These are phyloP conservation scores for Trichophyton benhamiae DNA, from an alignment of 2,329 filamentous ascomycete species.

Conservation along the genomic window DNA sequence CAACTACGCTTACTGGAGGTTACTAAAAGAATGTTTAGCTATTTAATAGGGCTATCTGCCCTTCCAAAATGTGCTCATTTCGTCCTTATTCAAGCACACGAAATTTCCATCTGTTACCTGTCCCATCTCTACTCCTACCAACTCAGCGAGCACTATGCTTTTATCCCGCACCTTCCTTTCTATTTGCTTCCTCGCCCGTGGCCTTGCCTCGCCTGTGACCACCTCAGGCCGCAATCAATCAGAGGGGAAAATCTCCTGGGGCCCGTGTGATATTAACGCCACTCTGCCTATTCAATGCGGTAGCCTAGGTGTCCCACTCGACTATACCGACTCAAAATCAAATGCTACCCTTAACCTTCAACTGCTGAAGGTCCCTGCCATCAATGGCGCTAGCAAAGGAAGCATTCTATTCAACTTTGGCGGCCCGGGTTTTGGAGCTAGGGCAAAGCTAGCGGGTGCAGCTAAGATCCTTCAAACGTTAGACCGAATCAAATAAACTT, in stretches of 20 bases:
- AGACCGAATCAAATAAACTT: background rate
- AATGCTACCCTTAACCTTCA: conserved; percentile 17
- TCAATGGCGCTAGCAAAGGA: conserved; percentile 19
- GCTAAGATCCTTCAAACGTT: conserved; percentile 2
- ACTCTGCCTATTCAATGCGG: conserved; percentile 17
- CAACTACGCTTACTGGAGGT: too few relatives aligned
- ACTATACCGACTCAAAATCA: conserved; percentile 19
- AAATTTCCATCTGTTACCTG: background rate
- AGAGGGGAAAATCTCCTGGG: background rate
- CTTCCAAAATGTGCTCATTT: background rate
- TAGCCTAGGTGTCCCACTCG: conserved; percentile 22
- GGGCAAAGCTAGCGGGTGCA: conserved; percentile 1
- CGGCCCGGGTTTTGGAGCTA: conserved; percentile 16
- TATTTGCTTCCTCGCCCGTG: background rate
- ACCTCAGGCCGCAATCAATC: background rate
- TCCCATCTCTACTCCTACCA: background rate
- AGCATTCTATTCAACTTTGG: conserved; percentile 24
- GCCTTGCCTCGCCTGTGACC: background rate
- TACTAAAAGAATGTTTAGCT: too few relatives aligned
- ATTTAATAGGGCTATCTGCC: background rate
- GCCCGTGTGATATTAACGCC: background rate
- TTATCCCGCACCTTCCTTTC: background rate
- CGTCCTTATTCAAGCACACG: background rate
- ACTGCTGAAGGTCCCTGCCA: conserved; percentile 19
- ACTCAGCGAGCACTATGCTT: background rate